Evolutionary conservation across 768 basidiomycete genomes (phyloP).

Genomic region (Boletus tylopilopsis): DNA sequence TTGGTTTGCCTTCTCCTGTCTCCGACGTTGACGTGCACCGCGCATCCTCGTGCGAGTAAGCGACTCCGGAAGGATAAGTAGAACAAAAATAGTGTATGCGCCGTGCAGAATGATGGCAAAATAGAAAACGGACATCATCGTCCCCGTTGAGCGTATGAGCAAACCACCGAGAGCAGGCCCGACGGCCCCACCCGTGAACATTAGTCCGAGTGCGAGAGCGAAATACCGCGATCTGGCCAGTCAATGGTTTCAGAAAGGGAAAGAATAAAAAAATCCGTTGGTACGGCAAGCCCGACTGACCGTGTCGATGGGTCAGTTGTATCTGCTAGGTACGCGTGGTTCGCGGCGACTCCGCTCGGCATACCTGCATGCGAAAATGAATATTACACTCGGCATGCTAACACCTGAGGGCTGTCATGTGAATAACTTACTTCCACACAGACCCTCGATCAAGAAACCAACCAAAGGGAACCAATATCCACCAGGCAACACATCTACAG

Average conservation of each 20-base stretch:
- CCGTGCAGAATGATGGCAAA: slow-evolving; percentile 48
- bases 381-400: not conserved
- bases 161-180: slow-evolving; percentile 74
- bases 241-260: slow-evolving; percentile 2
- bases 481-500: slow-evolving; percentile 61
- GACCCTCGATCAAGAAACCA: slow-evolving; percentile 63
- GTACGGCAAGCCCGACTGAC: slow-evolving; percentile 31
- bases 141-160: slow-evolving; percentile 54
- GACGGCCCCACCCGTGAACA: slow-evolving; percentile 70
- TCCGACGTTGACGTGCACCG: slow-evolving; percentile 16
- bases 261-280: not conserved
- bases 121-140: slow-evolving; percentile 69
- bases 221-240: slow-evolving; percentile 55
- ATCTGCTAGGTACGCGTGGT: slow-evolving; percentile 70
- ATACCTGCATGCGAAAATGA: slow-evolving; percentile 39
- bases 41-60: slow-evolving; percentile 48
- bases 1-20: slow-evolving; percentile 9
- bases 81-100: slow-evolving; percentile 45
- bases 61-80: slow-evolving; percentile 75
- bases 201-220: slow-evolving; percentile 61
- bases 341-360: slow-evolving; percentile 45
- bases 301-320: slow-evolving; percentile 52
- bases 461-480: slow-evolving; percentile 78
- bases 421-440: slow-evolving; percentile 58
- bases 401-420: not conserved